Evolutionary conservation across 495 filamentous ascomycete genomes (phyloP), one percentile per base, ranked within the genome.

Genomic region (Talaromyces ruber): DNA sequence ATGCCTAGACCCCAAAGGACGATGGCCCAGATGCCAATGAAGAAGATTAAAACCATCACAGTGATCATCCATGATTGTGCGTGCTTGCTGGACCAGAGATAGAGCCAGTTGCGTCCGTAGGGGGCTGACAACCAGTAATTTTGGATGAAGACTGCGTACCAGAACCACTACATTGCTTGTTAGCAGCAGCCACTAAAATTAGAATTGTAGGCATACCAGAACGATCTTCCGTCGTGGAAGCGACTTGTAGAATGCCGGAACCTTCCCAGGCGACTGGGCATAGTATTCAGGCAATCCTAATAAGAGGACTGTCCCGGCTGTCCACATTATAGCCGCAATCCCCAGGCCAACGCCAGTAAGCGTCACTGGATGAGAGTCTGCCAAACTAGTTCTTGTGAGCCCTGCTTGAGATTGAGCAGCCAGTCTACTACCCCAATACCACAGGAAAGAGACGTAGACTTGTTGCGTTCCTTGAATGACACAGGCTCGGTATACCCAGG

Each of bases 401-500:
- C 68, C 65, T 26, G 67, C 66, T 52, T 66, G 62, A 59, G 58
- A 59, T 60, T 67, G 37, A 57, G 70, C 56, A 30, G 76, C 70
- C 30, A 81, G 67, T 52, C 72, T 68, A 37, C 72, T 74, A 21
- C 85, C 86, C 86, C 86, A 88, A 70, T 79, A 87, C 85, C 85
- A 89, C 18, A 89, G 78, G n/a, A 73, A 76, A 5, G 81, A 79
- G 63, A 82, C 78, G 72, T 87, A 88, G 51, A 88, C 72, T 62
- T 88, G 85, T 61, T 85, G 82, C 21, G 83, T 81, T 16, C 86
- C 86, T 68, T 86, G 82, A 61, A 88, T 82, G 39, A 81, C 65
- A 68, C 83, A 81, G 50, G 86, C 86, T 28, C 86, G 84, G 65
- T 82, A 84, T 64, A 82, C 82, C 86, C 86, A 89, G 52, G 81